Percentiles rank a stretch among this genome's conserved stretches.
phyloP scores from a whole-genome alignment of 345 rosid species.

The Eucalyptus camaldulensis region DNA sequence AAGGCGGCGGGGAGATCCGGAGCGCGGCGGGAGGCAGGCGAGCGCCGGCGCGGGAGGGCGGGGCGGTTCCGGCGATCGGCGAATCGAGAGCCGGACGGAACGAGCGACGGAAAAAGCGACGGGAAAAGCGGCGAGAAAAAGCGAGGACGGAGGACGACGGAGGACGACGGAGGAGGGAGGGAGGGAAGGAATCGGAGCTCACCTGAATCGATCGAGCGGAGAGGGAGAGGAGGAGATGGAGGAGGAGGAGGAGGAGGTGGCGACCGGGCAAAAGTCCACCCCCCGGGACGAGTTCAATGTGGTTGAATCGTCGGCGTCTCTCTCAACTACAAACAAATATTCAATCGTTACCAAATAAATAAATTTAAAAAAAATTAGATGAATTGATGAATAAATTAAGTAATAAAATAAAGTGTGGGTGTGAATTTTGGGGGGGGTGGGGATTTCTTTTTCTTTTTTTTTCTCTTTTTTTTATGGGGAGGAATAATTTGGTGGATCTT shows the following conservation, averaged over 20 bases:
- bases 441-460: not conserved
- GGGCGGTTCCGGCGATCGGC: not conserved
- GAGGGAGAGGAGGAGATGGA: not conserved
- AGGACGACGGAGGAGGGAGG: too few relatives aligned
- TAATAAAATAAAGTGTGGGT: not conserved
- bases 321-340: not conserved
- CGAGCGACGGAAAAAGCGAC: not conserved
- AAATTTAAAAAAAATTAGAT: not conserved
- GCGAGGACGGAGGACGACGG: not conserved
- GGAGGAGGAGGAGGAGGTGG: not conserved
- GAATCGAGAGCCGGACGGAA: not conserved
- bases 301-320: constrained; percentile 31
- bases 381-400: not conserved
- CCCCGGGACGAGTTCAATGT: not conserved
- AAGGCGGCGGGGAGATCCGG: not conserved
- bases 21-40: not conserved
- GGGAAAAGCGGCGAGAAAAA: not conserved
- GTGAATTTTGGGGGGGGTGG: not conserved
- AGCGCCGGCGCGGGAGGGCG: not conserved
- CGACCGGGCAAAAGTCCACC: constrained; percentile 6
- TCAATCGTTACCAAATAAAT: too few relatives aligned
- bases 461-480: too few relatives aligned
- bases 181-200: not conserved
- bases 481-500: not conserved
- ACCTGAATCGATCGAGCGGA: not conserved